Base-by-base conservation (phyloP, 75 land plant species). In the Isoetes taiwanensis region DNA sequence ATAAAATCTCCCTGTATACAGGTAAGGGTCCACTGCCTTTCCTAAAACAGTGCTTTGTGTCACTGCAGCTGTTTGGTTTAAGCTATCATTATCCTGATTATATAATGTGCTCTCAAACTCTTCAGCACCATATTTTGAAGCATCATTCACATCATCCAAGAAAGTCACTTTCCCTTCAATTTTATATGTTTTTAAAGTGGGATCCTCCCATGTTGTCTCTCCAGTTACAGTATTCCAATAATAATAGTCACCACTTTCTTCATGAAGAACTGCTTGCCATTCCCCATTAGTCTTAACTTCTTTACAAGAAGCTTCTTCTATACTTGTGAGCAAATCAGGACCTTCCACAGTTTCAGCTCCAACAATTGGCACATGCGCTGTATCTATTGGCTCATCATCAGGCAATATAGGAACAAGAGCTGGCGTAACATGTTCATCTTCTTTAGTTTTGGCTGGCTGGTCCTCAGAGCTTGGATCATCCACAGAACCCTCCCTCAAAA, bases 201-300 rank as follows among this genome's bases (percentile, higher is more conserved):
- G 96, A 28, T 67, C 73, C 43, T 77, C 84, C 96, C 96, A 90
- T 25, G 90, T 82, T 41, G 96, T 90, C 60, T 85, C 96, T 27
- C 96, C 96, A 27, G 96, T 90, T 30, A 37, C 70, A 52, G 59
- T 68, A 59, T 90, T 90, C 96, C 96, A 90, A 50, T 82, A 90
- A 64, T 90, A 90, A 56, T 80, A 85, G 30, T 71, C 69, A 58
- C 72, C 71, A 62, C 66, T 85, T 34, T 83, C 75, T 43, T 79
- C 91, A 74, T 82, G 80, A 66, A 78, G 42, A 58, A 85, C 80
- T 11, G 81, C 66, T 64, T 77, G 75, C 96, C 96, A 90, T 10
- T 71, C 77, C 55, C 60, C 62, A 48, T 32, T 43, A 30, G 48
- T 52, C 57, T 66, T 71, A 24, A 58, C 68, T 55, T 20, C 30